These are phyloP conservation scores for Dothistroma septosporum DNA, from an alignment of 2,329 filamentous ascomycete species.

Conservation along the genomic window DNA sequence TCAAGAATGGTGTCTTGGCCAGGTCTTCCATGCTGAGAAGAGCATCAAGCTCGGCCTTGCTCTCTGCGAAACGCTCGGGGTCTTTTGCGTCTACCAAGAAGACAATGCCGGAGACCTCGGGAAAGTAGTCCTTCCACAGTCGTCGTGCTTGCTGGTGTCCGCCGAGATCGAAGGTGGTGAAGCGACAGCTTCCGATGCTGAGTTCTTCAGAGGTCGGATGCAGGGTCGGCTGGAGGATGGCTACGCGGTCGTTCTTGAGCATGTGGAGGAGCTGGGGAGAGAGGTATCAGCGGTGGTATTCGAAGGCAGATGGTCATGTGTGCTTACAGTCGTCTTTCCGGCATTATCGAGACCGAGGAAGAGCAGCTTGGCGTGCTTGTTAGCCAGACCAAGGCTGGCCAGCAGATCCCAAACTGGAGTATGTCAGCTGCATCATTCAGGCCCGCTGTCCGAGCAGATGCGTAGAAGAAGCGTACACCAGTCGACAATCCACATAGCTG, in stretches of 20 bases:
- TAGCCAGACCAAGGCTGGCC: slow-evolving; percentile 78
- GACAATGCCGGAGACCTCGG: slow-evolving; percentile 91
- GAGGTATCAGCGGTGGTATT: slow-evolving; percentile 1
- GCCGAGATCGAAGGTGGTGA: slow-evolving; percentile 90
- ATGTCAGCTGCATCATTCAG: slow-evolving; percentile 13
- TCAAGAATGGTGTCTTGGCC: slow-evolving; percentile 88
- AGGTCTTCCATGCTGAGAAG: slow-evolving; percentile 97
- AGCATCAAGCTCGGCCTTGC: slow-evolving; percentile 91
- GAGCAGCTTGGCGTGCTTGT: slow-evolving; percentile 93
- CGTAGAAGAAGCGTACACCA: slow-evolving; percentile 65
- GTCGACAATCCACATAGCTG: slow-evolving; percentile 82
- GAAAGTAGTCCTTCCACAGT: slow-evolving; percentile 96
- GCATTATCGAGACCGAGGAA: slow-evolving; percentile 93
- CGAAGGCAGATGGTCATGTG: not conserved
- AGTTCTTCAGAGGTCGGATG: slow-evolving; percentile 93
- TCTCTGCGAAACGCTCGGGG: slow-evolving; percentile 87
- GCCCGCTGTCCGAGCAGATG: not conserved
- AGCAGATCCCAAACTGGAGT: slow-evolving; percentile 78
- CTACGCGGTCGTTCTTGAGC: slow-evolving; percentile 95
- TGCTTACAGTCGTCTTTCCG: slow-evolving; percentile 71
- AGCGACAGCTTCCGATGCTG: slow-evolving; percentile 72
- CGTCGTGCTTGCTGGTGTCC: slow-evolving; percentile 92
- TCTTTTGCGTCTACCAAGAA: slow-evolving; percentile 98
- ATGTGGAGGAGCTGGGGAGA: slow-evolving; percentile 67
- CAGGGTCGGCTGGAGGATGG: slow-evolving; percentile 82